Conservation (phyloP, 2,329 filamentous ascomycete genomes). For the Hirsutella thompsonii region DNA sequence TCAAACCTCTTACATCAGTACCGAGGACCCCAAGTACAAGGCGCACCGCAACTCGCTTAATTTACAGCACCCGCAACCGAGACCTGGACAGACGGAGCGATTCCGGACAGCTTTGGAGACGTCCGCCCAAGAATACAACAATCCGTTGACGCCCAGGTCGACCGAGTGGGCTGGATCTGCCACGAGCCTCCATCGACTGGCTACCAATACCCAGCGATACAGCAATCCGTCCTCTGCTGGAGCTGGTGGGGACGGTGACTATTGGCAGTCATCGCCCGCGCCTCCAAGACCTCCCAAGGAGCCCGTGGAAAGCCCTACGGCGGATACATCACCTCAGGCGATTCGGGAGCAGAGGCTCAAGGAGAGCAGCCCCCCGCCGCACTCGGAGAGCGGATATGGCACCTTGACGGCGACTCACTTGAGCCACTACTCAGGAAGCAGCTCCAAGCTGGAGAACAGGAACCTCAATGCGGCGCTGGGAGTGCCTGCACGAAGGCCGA, state of each 20-base stretch:
- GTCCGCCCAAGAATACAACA: conserved; percentile 56
- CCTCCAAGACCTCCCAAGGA: conserved; percentile 53
- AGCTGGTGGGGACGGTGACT: conserved; percentile 23
- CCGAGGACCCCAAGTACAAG: conserved; percentile 66
- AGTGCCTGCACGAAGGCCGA: conserved; percentile 39
- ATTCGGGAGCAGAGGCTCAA: conserved; percentile 36
- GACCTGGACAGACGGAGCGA: conserved; percentile 58
- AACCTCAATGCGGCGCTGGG: conserved; percentile 42
- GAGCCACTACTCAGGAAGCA: conserved; percentile 41
- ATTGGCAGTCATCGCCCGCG: conserved; percentile 31
- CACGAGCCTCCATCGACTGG: conserved; percentile 43
- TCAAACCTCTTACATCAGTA: conserved; percentile 39
- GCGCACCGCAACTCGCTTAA: conserved; percentile 72
- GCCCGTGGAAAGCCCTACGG: conserved; percentile 31
- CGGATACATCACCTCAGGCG: conserved; percentile 31
- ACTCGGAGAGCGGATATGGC: conserved; percentile 41
- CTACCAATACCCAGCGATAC: conserved; percentile 32
- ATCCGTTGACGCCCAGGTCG: conserved; percentile 45
- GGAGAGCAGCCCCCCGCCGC: conserved; percentile 42
- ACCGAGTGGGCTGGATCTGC: conserved; percentile 50
- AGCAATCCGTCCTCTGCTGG: conserved; percentile 26
- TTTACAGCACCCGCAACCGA: conserved; percentile 66
- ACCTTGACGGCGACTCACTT: conserved; percentile 31
- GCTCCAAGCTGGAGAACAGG: conserved; percentile 42
- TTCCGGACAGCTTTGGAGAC: conserved; percentile 64